These are phyloP conservation scores for Fusarium odoratissimum DNA, from an alignment of 2,329 filamentous ascomycete species.

Conservation along the genomic window DNA sequence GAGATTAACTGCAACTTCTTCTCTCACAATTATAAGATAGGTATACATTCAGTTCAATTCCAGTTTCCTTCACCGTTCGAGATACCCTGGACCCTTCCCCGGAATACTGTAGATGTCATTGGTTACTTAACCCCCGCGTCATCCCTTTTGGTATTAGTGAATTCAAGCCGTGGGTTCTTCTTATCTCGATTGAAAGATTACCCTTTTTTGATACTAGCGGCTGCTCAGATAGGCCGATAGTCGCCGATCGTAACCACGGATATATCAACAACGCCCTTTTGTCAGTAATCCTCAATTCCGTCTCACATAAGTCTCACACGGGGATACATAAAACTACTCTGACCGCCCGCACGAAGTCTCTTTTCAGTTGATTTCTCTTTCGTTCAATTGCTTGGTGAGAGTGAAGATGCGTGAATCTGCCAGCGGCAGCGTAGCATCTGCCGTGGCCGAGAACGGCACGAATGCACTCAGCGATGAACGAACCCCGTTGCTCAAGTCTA, in stretches of 20 bases:
- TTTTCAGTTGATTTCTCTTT: background rate
- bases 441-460: slow-evolving; percentile 27
- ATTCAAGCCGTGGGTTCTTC: background rate
- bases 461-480: slow-evolving; percentile 36
- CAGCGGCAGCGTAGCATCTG: slow-evolving; percentile 26
- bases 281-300: background rate
- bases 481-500: slow-evolving; percentile 44
- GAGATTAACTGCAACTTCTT: background rate
- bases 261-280: background rate
- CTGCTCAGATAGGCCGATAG: slow-evolving; percentile 18
- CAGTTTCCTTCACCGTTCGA: slow-evolving; percentile 7
- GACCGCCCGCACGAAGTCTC: background rate
- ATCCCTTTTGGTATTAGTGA: background rate
- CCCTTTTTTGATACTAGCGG: slow-evolving; percentile 2
- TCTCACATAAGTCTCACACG: slow-evolving; percentile 8
- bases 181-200: background rate
- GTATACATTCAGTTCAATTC: background rate
- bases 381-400: background rate
- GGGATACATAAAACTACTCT: background rate
- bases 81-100: slow-evolving; percentile 3
- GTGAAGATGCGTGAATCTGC: slow-evolving; percentile 33
- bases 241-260: background rate
- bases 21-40: background rate
- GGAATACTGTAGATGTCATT: slow-evolving; percentile 18
- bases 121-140: slow-evolving; percentile 1